phyloP scores from a whole-genome alignment of 2,329 filamentous ascomycete species.

The Pezicula neosporulosa region DNA sequence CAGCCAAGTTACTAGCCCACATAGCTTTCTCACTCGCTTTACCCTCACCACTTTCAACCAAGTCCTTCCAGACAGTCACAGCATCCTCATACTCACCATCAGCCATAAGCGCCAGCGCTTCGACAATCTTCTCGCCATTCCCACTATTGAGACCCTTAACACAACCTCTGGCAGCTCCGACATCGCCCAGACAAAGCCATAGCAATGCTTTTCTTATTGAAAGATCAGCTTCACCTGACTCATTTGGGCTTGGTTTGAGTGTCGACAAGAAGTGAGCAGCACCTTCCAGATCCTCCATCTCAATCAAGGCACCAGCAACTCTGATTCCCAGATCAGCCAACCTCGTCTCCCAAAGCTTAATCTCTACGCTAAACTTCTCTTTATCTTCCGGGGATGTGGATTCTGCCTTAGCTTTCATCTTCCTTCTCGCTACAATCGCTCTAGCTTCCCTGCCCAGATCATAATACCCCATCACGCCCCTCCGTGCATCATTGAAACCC shows the following conservation, averaged over 20 bases:
- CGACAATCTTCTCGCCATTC: conserved; percentile 45
- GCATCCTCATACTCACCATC: conserved; percentile 70
- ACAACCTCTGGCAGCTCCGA: conserved; percentile 59
- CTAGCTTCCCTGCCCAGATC: conserved; percentile 80
- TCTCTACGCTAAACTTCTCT: conserved; percentile 30
- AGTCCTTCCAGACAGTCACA: conserved; percentile 53
- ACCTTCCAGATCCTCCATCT: conserved; percentile 84
- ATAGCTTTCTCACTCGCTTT: conserved; percentile 56
- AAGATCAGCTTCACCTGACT: conserved; percentile 34
- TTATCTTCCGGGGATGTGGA: conserved; percentile 34
- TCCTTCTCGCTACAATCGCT: conserved; percentile 42
- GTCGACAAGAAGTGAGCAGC: conserved; percentile 70
- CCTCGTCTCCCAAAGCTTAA: conserved; percentile 65
- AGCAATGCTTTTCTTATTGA: conserved; percentile 59
- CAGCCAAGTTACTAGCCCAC: conserved; percentile 76
- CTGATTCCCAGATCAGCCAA: conserved; percentile 72
- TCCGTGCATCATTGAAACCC: conserved; percentile 78
- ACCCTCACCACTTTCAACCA: conserved; percentile 35
- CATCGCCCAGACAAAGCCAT: conserved; percentile 75
- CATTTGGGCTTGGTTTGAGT: conserved; percentile 34
- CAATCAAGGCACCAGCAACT: conserved; percentile 65
- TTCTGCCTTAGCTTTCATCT: not conserved
- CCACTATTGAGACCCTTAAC: conserved; percentile 31
- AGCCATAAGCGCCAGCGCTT: conserved; percentile 73
- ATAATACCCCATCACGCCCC: conserved; percentile 87